Percentiles rank a stretch among this genome's conserved stretches.
Evolutionary conservation across 768 basidiomycete species (phyloP).

Genomic region (Leccinum truebloodii): DNA sequence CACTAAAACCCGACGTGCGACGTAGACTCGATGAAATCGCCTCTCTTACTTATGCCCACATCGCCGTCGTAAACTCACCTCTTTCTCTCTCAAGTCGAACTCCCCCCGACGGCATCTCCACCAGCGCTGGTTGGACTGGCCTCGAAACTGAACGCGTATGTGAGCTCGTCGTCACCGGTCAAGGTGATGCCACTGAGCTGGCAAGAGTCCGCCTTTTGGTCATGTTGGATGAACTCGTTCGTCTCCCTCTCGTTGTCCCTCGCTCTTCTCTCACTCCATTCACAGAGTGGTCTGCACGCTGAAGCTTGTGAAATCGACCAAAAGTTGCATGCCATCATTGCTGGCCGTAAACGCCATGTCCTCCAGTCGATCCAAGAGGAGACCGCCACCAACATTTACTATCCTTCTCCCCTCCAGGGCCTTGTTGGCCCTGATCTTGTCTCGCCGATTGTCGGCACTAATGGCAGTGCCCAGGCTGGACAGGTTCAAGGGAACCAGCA

Average conservation of each 20-base stretch:
- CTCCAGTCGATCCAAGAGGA: slow-evolving; percentile 95
- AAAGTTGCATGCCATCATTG: slow-evolving; percentile 89
- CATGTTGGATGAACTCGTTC: slow-evolving; percentile 91
- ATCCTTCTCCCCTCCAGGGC: slow-evolving; percentile 87
- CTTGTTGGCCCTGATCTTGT: slow-evolving; percentile 70
- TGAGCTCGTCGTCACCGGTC: slow-evolving; percentile 88
- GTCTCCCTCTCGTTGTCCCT: slow-evolving; percentile 32
- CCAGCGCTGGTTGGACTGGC: slow-evolving; percentile 80
- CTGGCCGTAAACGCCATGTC: slow-evolving; percentile 82
- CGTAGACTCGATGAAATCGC: slow-evolving; percentile 93
- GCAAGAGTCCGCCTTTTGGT: slow-evolving; percentile 90
- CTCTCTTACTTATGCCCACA: slow-evolving; percentile 87
- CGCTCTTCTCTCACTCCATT: slow-evolving; percentile 1
- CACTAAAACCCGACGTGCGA: slow-evolving; percentile 80
- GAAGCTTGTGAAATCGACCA: slow-evolving; percentile 94
- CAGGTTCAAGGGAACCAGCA: slow-evolving; percentile 24
- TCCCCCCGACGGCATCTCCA: slow-evolving; percentile 75
- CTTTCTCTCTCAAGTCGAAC: slow-evolving; percentile 72
- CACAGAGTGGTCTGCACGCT: slow-evolving; percentile 84
- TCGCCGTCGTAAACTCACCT: slow-evolving; percentile 90
- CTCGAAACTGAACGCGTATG: slow-evolving; percentile 94
- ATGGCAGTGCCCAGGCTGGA: slow-evolving; percentile 35
- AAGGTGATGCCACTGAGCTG: slow-evolving; percentile 85
- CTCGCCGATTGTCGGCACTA: slow-evolving; percentile 37
- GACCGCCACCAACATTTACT: slow-evolving; percentile 95